phyloP scores from a whole-genome alignment of 192 early-diverging fungal species.

The Linnemannia schmuckeri region DNA sequence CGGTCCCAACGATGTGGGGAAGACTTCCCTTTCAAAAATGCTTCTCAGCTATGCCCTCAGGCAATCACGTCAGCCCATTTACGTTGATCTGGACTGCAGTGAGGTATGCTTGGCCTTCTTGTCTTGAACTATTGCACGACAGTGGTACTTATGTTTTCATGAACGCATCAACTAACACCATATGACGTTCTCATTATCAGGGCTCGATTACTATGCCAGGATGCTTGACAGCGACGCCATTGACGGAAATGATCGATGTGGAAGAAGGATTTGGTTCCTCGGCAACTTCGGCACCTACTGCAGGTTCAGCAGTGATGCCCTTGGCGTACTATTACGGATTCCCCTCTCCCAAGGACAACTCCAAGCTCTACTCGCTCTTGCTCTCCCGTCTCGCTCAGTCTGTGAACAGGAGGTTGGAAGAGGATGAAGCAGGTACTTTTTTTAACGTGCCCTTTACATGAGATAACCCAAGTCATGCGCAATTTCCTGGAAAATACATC shows the following conservation, averaged over 20 bases:
- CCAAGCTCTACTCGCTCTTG: slow-evolving; percentile 82
- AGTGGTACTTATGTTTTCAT: background rate
- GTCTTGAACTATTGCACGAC: background rate
- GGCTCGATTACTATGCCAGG: slow-evolving; percentile 90
- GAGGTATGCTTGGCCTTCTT: slow-evolving; percentile 61
- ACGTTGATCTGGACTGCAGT: slow-evolving; percentile 88
- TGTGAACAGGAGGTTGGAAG: slow-evolving; percentile 72
- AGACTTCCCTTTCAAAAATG: slow-evolving; percentile 88
- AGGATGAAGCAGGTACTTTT: slow-evolving; percentile 69
- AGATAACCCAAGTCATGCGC: background rate
- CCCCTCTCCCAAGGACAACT: slow-evolving; percentile 79
- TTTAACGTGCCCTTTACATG: background rate
- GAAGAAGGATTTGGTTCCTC: slow-evolving; percentile 87
- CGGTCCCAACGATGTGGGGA: slow-evolving; percentile 94
- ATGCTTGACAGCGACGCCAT: slow-evolving; percentile 81
- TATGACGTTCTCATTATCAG: slow-evolving; percentile 33
- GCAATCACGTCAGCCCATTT: slow-evolving; percentile 80
- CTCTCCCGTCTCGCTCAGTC: slow-evolving; percentile 71
- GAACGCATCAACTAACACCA: background rate
- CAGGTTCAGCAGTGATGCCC: slow-evolving; percentile 78
- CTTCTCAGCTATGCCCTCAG: slow-evolving; percentile 90
- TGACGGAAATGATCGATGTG: slow-evolving; percentile 84
- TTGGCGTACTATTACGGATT: slow-evolving; percentile 94
- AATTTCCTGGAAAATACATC: background rate
- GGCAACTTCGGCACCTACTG: slow-evolving; percentile 72